Evolutionary conservation across 371 early-diverging fungal species (phyloP).

Genomic region (Funneliformis caledonium): DNA sequence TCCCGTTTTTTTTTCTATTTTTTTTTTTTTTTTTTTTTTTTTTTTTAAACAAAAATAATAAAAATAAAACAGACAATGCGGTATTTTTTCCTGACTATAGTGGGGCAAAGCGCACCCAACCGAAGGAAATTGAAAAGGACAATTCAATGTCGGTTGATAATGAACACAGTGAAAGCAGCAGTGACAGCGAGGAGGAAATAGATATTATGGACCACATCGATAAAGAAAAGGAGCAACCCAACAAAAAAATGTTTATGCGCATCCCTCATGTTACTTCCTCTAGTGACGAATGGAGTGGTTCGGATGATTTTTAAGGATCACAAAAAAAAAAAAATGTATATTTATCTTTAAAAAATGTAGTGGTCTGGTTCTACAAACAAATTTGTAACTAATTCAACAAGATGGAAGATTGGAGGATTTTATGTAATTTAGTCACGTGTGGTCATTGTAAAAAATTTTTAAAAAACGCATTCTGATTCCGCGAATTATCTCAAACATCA

Average conservation of each 20-base stretch:
- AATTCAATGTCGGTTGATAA: neutral
- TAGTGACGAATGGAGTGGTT: constrained; percentile 15
- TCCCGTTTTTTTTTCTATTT: neutral
- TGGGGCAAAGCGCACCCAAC: neutral
- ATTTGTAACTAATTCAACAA: too few relatives aligned
- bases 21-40: constrained; percentile 1
- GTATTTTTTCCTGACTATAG: constrained; percentile 20
- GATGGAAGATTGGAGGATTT: too few relatives aligned
- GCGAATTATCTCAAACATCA: too few relatives aligned
- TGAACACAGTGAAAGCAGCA: neutral
- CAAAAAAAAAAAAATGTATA: too few relatives aligned
- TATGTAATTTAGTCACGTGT: too few relatives aligned
- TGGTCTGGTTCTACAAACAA: too few relatives aligned
- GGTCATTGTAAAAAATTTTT: too few relatives aligned
- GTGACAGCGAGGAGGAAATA: constrained; percentile 9
- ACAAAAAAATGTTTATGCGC: neutral
- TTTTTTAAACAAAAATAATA: neutral
- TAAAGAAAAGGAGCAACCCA: neutral
- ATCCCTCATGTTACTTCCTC: neutral
- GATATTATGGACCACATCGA: neutral
- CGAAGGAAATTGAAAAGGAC: neutral
- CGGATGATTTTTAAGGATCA: neutral
- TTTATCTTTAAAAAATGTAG: too few relatives aligned
- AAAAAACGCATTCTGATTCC: too few relatives aligned
- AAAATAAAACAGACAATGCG: neutral